Percentiles rank a stretch among this genome's conserved stretches.
Evolutionary conservation across 2,329 filamentous ascomycete genomes (phyloP).

Genomic region (Arthrinium puccinioides): DNA sequence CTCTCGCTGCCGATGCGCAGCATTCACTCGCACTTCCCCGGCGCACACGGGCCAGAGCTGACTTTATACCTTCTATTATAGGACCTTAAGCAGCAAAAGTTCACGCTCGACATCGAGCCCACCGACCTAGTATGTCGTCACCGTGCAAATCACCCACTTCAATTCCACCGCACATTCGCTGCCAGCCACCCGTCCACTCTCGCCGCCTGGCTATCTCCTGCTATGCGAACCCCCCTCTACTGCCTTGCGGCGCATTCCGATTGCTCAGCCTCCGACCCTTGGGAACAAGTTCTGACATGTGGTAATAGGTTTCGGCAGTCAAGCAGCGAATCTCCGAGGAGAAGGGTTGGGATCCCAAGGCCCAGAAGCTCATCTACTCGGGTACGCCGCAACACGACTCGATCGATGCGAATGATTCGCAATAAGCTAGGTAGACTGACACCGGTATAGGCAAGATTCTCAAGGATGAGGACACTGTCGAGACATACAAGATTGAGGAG

Average conservation of each 20-base stretch:
- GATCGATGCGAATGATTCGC: too few species aligned
- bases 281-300: constrained; percentile 4
- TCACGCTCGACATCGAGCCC: constrained; percentile 90
- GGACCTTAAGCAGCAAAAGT: constrained; percentile 99
- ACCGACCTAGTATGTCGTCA: constrained; percentile 71
- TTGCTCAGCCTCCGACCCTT: constrained; percentile 1
- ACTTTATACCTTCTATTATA: constrained; percentile 37
- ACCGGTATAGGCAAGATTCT: constrained; percentile 89
- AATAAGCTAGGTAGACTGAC: too few species aligned
- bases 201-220: constrained; percentile 4
- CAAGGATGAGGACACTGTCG: constrained; percentile 94
- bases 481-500: constrained; percentile 97
- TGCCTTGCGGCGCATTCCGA: constrained; percentile 3
- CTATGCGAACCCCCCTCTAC: background rate
- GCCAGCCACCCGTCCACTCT: constrained; percentile 6
- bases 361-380: constrained; percentile 96
- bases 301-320: constrained; percentile 68
- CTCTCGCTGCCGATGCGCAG: too few species aligned
- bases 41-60: too few species aligned
- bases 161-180: constrained; percentile 7
- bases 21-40: too few species aligned
- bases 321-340: constrained; percentile 89
- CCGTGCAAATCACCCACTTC: constrained; percentile 15
- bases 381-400: too few species aligned
- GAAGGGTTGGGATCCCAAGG: constrained; percentile 87